These are phyloP conservation scores for Juglanconis oblonga DNA, from an alignment of 2,329 filamentous ascomycete genomes.

Conservation along the genomic window DNA sequence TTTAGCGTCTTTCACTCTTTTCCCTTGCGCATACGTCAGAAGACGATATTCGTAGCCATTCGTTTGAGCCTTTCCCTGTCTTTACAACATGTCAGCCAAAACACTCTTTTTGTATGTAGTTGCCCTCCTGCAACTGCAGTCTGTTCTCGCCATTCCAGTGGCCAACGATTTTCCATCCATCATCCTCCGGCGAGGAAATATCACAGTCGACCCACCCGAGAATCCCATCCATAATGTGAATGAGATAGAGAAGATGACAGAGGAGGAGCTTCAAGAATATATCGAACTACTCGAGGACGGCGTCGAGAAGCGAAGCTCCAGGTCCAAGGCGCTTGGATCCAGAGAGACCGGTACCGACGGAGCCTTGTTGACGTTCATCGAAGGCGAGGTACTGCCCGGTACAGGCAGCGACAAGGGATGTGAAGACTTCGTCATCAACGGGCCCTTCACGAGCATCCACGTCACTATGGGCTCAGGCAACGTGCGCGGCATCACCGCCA, in stretches of 20 bases:
- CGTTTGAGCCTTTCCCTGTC: background rate
- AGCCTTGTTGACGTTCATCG: background rate
- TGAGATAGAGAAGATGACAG: background rate
- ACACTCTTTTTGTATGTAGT: background rate
- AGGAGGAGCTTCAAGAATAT: background rate
- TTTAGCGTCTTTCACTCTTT: too few relatives aligned
- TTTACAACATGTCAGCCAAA: background rate
- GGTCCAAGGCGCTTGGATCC: background rate
- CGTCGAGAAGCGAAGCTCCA: background rate
- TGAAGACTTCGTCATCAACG: slow-evolving; percentile 2
- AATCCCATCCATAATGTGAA: slow-evolving; percentile 1
- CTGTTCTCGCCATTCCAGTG: background rate
- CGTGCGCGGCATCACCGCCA: slow-evolving; percentile 1
- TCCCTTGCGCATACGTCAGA: too few relatives aligned
- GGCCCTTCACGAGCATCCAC: slow-evolving; percentile 7
- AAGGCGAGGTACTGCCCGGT: background rate
- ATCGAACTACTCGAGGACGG: background rate
- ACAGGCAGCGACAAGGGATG: background rate
- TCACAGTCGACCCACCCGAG: background rate
- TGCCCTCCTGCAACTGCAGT: background rate
- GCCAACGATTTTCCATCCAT: background rate
- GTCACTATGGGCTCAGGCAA: background rate
- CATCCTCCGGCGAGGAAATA: background rate
- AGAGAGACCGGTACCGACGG: slow-evolving; percentile 1
- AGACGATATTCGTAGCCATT: background rate